Conservation (phyloP, 2,329 filamentous ascomycete species). For the Colletotrichum lindemuthianum region DNA sequence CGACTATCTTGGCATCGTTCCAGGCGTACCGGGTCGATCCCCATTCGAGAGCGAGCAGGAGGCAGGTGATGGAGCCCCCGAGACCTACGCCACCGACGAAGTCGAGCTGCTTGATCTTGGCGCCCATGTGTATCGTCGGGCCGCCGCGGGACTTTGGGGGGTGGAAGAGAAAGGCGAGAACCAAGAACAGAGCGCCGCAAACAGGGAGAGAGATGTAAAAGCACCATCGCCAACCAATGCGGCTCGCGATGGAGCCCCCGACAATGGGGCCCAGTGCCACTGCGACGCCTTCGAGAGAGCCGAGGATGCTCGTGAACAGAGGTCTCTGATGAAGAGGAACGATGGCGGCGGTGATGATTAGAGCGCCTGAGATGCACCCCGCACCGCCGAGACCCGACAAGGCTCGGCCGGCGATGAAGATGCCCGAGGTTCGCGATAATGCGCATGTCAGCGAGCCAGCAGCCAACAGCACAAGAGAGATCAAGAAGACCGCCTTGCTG, state of each 20-base stretch:
- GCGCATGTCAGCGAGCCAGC: slow-evolving; percentile 17
- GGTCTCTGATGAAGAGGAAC: slow-evolving; percentile 42
- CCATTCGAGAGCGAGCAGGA: slow-evolving; percentile 57
- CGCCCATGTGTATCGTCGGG: neutral
- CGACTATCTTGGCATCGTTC: slow-evolving; percentile 28
- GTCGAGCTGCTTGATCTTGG: slow-evolving; percentile 39
- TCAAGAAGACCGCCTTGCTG: slow-evolving; percentile 41
- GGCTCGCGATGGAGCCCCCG: slow-evolving; percentile 16
- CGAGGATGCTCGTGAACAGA: slow-evolving; percentile 49
- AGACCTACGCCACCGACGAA: slow-evolving; percentile 31
- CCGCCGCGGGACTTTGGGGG: neutral
- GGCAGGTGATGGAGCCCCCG: slow-evolving; percentile 44
- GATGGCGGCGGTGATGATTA: slow-evolving; percentile 52
- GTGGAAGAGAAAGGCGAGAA: slow-evolving; percentile 57
- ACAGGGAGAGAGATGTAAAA: slow-evolving; percentile 69
- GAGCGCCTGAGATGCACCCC: slow-evolving; percentile 45
- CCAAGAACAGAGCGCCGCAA: slow-evolving; percentile 57
- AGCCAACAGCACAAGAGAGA: slow-evolving; percentile 10
- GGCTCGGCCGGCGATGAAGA: slow-evolving; percentile 21
- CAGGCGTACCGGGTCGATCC: slow-evolving; percentile 45
- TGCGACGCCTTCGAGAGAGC: slow-evolving; percentile 55
- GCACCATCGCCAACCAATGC: slow-evolving; percentile 53
- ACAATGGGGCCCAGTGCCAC: slow-evolving; percentile 14
- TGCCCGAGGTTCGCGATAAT: slow-evolving; percentile 7
- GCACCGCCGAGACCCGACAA: slow-evolving; percentile 20